Base-by-base conservation (phyloP, 208 protist species). In the Trypanosoma cruzi region DNA sequence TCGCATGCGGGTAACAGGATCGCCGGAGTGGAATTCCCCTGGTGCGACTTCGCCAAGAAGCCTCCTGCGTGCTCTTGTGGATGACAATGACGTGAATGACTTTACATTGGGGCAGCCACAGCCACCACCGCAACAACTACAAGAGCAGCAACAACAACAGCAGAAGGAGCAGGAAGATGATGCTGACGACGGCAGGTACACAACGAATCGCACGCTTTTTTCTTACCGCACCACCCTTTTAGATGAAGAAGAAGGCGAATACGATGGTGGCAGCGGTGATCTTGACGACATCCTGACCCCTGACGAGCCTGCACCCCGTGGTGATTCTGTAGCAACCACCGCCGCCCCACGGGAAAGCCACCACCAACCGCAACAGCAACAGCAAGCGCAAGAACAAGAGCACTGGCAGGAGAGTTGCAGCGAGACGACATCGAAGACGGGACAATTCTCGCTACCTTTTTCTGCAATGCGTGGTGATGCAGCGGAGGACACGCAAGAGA, bases 151-250 rank as follows among this genome's bases (percentile, higher is more conserved):
- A n/a, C 0, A 46, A 58, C 8, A 58, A 40, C 14, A 34, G 18
- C 13, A 59, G 32, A 1, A 24, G 22, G 28, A 42, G 62, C 37
- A 22, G 63, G n/a, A 34, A 14, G 40, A 52, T 52, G 48, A 24
- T n/a, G 60, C 37, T 4, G 46, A 50, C 0, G 53, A 54, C 0
- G 50, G 29, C 0, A 53, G 48, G 36, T 67, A 50, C 26, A 20
- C 71, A 34, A 68, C 63, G 0, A 79, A 79, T 40, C 64, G 73
- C n/a, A 79, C 73, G 20, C 66, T 79, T 10, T 79, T 79, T 66
- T 73, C 61, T 20, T 79, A 79, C 61, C 66, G 49, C 37, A 75
- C 70, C 10, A 26, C 53, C 10, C 36, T 55, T 54, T 37, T 54
- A 18, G 65, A 63, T 46, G 67, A 71, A 11, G 34, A 31, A 24